These are phyloP conservation scores for Pseudogymnoascus sp. DNA, from an alignment of 2,329 filamentous ascomycete genomes.

Conservation along the genomic window DNA sequence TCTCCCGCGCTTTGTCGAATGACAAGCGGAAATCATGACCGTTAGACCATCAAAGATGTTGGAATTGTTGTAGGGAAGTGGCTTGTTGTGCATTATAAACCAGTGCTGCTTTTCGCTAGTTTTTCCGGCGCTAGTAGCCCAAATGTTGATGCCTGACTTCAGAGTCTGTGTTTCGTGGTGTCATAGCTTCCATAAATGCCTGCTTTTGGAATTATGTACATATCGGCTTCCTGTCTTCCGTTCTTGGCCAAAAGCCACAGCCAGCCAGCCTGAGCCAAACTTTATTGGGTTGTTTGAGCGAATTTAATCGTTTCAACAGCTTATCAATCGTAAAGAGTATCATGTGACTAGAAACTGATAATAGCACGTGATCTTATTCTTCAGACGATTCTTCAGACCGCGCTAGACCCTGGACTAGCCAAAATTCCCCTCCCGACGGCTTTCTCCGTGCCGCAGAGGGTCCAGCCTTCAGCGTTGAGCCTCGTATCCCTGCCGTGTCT, in stretches of 20 bases:
- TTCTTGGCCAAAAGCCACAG: neutral
- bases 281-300: too few relatives aligned
- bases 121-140: neutral
- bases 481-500: conserved; percentile 2
- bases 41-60: conserved; percentile 22
- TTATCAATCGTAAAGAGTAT: too few relatives aligned
- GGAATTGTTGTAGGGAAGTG: neutral
- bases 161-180: neutral
- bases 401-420: neutral
- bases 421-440: conserved; percentile 2
- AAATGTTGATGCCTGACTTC: neutral
- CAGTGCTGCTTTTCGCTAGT: neutral
- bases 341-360: too few relatives aligned
- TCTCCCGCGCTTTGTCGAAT: neutral
- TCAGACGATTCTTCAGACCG: neutral
- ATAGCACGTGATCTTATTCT: neutral
- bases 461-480: neutral
- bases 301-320: too few relatives aligned
- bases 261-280: too few relatives aligned
- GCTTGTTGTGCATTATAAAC: neutral
- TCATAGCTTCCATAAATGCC: neutral
- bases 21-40: conserved; percentile 15
- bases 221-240: neutral
- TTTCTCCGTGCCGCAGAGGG: neutral
- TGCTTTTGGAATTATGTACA: neutral